These are phyloP conservation scores for Mrakia blollopis DNA, from an alignment of 768 basidiomycete genomes.

Conservation along the genomic window DNA sequence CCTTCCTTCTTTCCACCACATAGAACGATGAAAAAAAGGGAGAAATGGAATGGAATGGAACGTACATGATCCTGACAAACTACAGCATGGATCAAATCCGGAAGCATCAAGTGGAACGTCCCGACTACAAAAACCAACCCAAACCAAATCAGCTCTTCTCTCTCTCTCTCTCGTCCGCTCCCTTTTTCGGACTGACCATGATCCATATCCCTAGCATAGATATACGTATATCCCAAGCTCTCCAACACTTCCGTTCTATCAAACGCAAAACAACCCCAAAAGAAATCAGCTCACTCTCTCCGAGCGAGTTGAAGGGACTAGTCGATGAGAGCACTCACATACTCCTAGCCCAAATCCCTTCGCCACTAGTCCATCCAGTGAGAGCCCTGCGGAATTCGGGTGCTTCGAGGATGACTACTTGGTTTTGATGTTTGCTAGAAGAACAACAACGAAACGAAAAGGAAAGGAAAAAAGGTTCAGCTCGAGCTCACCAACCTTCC, in stretches of 20 bases:
- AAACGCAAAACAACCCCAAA: neutral
- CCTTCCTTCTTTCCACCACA: neutral
- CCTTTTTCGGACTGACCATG: neutral
- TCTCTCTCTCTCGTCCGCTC: too few species aligned
- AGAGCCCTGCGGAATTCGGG: neutral
- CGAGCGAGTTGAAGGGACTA: neutral
- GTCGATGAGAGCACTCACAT: neutral
- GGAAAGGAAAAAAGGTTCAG: neutral
- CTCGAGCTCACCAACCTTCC: neutral
- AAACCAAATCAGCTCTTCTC: neutral
- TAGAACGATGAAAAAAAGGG: neutral
- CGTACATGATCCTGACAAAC: neutral
- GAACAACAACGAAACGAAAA: neutral
- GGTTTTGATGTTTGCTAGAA: neutral
- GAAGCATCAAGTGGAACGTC: constrained; percentile 13
- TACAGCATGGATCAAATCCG: neutral
- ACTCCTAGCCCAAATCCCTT: constrained; percentile 1
- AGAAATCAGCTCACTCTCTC: too few species aligned
- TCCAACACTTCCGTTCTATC: neutral
- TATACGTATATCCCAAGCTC: neutral
- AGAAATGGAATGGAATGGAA: too few species aligned
- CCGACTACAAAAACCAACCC: neutral
- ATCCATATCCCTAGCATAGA: constrained; percentile 17
- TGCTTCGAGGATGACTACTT: constrained; percentile 7
- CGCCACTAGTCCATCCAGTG: neutral